Evolutionary conservation across 345 rosid genomes (phyloP), one percentile per base, ranked within the genome.

Genomic region (Turnera subulata): DNA sequence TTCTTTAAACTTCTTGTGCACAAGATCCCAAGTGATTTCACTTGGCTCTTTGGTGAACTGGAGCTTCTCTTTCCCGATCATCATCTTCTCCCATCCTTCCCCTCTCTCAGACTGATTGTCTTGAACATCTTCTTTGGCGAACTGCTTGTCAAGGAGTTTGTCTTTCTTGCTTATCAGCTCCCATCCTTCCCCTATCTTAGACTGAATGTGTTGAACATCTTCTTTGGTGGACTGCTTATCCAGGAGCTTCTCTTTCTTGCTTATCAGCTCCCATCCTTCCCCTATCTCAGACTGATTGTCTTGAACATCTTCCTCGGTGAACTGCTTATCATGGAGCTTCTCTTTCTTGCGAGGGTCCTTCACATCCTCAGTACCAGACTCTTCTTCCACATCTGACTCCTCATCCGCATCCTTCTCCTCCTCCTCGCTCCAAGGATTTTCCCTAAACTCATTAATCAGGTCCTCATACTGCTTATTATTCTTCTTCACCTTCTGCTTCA

Each of bases 401-500:
- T 77, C 88, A 1, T 78, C 85, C 0, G 64, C 73, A 15, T 71
- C 81, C 37, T 53, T 65, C 17, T 69, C 95, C 17, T 69, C 95
- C 61, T 78, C 89, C 62, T 91, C 98, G 24, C 80, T 79, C 66
- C 79, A 85, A 11, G 95, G 95, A 53, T 76, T 66, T 69, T 77
- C 95, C 66, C 93, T 75, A 11, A 49, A 81, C 61, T 81, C 86
- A 18, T 47, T 78, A 61, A 91, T 91, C 63, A 74, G 67, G 7
- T 84, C 96, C 63, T 91, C 96, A 50, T 86, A 83, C 59, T 63
- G 81, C 73, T 86, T 92, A 59, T 89, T 89, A 56, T 89, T 86
- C 73, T 84, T 92, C 80, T 89, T 92, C 56, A 92, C 58, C 58
- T 82, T 92, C 79, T 92, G 98, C 68, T 77, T 89, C 98, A 92